Evolutionary conservation across 805 yeast genomes (phyloP).

Genomic region (Monosporozyma aerobia): DNA sequence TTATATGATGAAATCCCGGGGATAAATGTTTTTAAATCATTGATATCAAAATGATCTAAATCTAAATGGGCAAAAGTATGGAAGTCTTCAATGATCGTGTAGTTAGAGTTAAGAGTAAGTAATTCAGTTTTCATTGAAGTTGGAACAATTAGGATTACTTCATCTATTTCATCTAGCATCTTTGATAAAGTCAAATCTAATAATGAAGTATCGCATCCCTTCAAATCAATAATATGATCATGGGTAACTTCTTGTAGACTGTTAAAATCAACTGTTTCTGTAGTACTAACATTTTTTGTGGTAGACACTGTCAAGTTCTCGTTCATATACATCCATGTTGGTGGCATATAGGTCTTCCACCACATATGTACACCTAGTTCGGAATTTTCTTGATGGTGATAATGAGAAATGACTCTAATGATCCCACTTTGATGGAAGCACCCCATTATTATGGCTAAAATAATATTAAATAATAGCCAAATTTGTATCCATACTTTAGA

Average conservation of each 20-base stretch:
- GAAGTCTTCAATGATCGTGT: slow-evolving; percentile 25
- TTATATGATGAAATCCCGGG: slow-evolving; percentile 60
- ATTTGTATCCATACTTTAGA: slow-evolving; percentile 14
- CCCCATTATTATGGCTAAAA: slow-evolving; percentile 63
- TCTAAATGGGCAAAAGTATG: slow-evolving; percentile 46
- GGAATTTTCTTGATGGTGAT: slow-evolving; percentile 17
- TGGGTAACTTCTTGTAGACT: slow-evolving; percentile 5
- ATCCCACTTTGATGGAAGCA: slow-evolving; percentile 86
- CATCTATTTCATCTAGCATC: slow-evolving; percentile 7
- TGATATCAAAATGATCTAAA: slow-evolving; percentile 61
- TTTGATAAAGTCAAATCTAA: slow-evolving; percentile 18
- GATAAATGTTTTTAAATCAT: slow-evolving; percentile 35
- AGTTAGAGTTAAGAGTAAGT: neutral
- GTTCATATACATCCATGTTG: slow-evolving; percentile 62
- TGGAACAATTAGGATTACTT: slow-evolving; percentile 14
- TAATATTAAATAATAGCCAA: slow-evolving; percentile 60
- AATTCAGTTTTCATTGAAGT: slow-evolving; percentile 11
- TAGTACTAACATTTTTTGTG: slow-evolving; percentile 13
- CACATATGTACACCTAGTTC: slow-evolving; percentile 44
- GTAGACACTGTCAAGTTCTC: slow-evolving; percentile 17
- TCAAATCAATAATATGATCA: slow-evolving; percentile 35
- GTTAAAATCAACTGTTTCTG: slow-evolving; percentile 16
- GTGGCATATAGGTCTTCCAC: slow-evolving; percentile 96
- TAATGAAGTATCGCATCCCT: slow-evolving; percentile 34
- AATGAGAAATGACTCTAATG: slow-evolving; percentile 47